phyloP scores from a whole-genome alignment of 495 filamentous ascomycete species.

The Penicillium lividum region DNA sequence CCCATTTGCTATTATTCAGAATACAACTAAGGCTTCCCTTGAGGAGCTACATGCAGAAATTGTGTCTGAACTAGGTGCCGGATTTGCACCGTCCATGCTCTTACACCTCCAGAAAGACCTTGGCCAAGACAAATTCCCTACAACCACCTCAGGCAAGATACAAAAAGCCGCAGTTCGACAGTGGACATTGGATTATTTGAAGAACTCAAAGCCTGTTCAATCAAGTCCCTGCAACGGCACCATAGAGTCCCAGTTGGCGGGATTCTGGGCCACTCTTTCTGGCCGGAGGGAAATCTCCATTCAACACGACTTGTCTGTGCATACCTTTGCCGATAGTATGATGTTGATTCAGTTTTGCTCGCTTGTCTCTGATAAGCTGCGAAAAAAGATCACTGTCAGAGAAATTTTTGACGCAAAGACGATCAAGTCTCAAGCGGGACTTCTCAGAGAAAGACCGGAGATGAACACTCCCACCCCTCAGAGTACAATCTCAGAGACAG shows the following conservation, averaged over 20 bases:
- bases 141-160: slow-evolving; percentile 42
- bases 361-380: neutral
- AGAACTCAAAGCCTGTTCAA: neutral
- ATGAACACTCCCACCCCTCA: neutral
- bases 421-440: neutral
- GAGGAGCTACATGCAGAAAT: slow-evolving; percentile 24
- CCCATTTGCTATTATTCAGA: slow-evolving; percentile 18
- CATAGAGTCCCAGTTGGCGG: slow-evolving; percentile 3
- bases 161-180: slow-evolving; percentile 29
- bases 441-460: neutral
- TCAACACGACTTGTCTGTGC: slow-evolving; percentile 9
- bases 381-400: slow-evolving; percentile 1
- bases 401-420: neutral
- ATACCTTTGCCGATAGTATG: slow-evolving; percentile 21
- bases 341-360: slow-evolving; percentile 20
- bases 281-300: slow-evolving; percentile 7
- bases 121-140: slow-evolving; percentile 31
- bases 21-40: slow-evolving; percentile 5
- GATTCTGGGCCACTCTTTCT: slow-evolving; percentile 12
- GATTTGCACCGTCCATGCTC: slow-evolving; percentile 30
- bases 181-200: slow-evolving; percentile 19
- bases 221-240: neutral
- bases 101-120: slow-evolving; percentile 30
- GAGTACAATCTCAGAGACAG: neutral
- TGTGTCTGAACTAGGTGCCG: slow-evolving; percentile 28